A percentile compares a stretch with the other conserved stretches of the same genome.
Evolutionary conservation across 441 rosid genomes (phyloP).

Genomic region (Arabidopsis lyrata): DNA sequence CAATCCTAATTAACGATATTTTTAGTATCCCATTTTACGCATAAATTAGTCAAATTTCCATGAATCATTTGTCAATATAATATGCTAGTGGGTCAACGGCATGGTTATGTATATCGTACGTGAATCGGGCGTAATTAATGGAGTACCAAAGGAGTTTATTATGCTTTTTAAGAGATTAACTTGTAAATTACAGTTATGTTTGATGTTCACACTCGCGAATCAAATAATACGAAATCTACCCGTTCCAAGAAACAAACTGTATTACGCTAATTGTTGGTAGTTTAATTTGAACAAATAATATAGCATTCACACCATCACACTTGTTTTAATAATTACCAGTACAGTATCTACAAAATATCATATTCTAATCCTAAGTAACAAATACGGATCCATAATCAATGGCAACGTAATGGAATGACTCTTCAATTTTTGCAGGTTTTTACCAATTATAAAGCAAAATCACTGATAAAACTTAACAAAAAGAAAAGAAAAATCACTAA

Average conservation of each 20-base stretch:
- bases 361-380: constrained; percentile 2
- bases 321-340: background rate
- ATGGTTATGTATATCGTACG: constrained; percentile 21
- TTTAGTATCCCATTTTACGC: background rate
- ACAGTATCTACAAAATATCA: background rate
- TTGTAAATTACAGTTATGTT: constrained; percentile 25
- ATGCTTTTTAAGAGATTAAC: constrained; percentile 6
- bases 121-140: constrained; percentile 24
- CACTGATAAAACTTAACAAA: background rate
- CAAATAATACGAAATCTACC: constrained; percentile 24
- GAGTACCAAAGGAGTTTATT: background rate
- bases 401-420: constrained; percentile 1
- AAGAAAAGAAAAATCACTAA: background rate
- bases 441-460: background rate
- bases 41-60: constrained; percentile 5
- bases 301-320: constrained; percentile 6
- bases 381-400: background rate
- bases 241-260: background rate
- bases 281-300: constrained; percentile 16
- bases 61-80: constrained; percentile 6
- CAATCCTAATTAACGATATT: background rate
- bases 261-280: constrained; percentile 13
- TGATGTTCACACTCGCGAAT: constrained; percentile 30
- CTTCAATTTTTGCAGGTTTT: background rate
- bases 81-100: constrained; percentile 27